Percentiles rank a stretch among this genome's conserved stretches.
Conservation (phyloP, 2,329 filamentous ascomycete genomes). For the Pyrenophora tritici-repentis region DNA sequence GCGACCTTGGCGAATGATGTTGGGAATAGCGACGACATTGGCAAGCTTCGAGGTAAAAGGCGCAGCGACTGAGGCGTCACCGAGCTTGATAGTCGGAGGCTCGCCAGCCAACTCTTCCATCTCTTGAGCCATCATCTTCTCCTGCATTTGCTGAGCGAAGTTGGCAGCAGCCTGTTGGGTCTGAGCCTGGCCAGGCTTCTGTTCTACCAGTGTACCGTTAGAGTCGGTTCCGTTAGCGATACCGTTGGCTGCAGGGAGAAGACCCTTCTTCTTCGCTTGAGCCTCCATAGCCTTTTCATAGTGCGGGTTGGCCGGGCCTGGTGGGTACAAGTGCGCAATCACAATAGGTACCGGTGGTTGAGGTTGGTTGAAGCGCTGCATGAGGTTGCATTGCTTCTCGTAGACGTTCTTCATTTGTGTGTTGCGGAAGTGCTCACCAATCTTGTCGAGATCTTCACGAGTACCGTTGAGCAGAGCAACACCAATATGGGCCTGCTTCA, state of each 20-base stretch:
- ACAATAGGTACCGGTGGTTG: slow-evolving; percentile 86
- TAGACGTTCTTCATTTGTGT: slow-evolving; percentile 99
- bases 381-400: slow-evolving; percentile 90
- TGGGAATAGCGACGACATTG: slow-evolving; percentile 95
- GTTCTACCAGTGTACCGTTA: slow-evolving; percentile 30
- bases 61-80: slow-evolving; percentile 94
- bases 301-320: slow-evolving; percentile 89
- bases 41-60: slow-evolving; percentile 97
- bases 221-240: slow-evolving; percentile 25
- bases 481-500: slow-evolving; percentile 98
- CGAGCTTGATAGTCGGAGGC: slow-evolving; percentile 93
- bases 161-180: slow-evolving; percentile 70
- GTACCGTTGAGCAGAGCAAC: slow-evolving; percentile 95
- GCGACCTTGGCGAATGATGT: slow-evolving; percentile 96
- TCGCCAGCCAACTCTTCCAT: slow-evolving; percentile 75
- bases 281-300: slow-evolving; percentile 89
- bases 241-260: slow-evolving; percentile 58
- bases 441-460: slow-evolving; percentile 85
- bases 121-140: slow-evolving; percentile 87
- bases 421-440: slow-evolving; percentile 89
- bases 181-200: slow-evolving; percentile 56
- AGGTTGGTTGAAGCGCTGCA: slow-evolving; percentile 94
- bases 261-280: slow-evolving; percentile 79
- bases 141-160: slow-evolving; percentile 70
- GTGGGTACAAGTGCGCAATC: slow-evolving; percentile 93